Base-by-base conservation (phyloP, 1,284 basidiomycete species). In the Tetrapyrgos nigripes region DNA sequence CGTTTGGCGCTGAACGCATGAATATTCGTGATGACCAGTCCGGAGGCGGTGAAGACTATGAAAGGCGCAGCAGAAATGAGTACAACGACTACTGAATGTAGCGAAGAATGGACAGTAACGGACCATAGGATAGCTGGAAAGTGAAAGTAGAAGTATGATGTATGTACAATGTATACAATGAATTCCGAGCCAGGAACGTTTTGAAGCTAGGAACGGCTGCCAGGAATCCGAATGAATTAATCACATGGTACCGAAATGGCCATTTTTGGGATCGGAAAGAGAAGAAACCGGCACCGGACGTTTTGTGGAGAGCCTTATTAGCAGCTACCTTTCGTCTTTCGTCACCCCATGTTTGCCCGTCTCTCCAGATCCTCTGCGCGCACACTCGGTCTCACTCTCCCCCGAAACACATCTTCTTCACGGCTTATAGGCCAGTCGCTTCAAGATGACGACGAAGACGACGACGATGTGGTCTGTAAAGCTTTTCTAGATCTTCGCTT, bases 1-100 rank as follows among this genome's bases (percentile, higher is more conserved):
- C 82, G 1, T 83, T 78, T 66, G 81, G 81, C 10, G 79, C 75
- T 13, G 82, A 83, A 63, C 71, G 76, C 17, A 63, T 82, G 61
- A 79, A 77, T 57, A 69, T 80, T 23, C 55, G 62, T 14, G 73
- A 71, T 47, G 66, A 68, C 29, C 64, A 69, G 26, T 58, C 66
- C 40, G 64, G 52, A 27, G 53, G 55, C 19, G 51, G 50, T 23
- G 59, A 57, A 26, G 45, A 48, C 29, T 61, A 62, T 49, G 63
- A 62, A 17, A 61, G 59, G n/a, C 49, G 56, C 46, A n/a, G n/a
- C n/a, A 63, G 63, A 8, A 67, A 71, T n/a, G 44, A 62, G 21
- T 57, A 59, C 24, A 43, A 43, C 24, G 58, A 53, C 28, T 58
- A 60, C 28, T 56, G 35, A 60, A 13, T n/a, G n/a, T n/a, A n/a